Conservation (phyloP, 2,329 filamentous ascomycete species). For the Paraphoma sp. region DNA sequence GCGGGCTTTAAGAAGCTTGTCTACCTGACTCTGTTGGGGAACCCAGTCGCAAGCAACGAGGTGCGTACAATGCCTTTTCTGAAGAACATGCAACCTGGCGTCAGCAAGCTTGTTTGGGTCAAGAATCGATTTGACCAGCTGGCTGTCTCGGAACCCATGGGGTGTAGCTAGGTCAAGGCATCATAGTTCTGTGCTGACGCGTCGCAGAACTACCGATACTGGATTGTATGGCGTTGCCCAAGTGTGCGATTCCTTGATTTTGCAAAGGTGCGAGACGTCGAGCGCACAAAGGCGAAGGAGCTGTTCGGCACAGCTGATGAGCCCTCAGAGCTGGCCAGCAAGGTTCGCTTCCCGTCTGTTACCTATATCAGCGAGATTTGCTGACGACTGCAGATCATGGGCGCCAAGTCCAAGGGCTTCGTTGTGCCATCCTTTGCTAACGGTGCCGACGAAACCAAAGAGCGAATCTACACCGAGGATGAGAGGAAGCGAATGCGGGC, state of each 20-base stretch:
- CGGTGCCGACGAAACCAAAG: constrained; percentile 51
- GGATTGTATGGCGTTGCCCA: constrained; percentile 87
- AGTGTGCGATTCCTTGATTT: constrained; percentile 90
- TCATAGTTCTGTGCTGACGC: constrained; percentile 10
- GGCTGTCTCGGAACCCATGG: background rate
- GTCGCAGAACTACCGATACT: constrained; percentile 84
- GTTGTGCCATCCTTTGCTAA: constrained; percentile 59
- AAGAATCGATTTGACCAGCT: background rate
- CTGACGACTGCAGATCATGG: constrained; percentile 70
- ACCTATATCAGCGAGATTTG: background rate
- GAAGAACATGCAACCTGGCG: constrained; percentile 17
- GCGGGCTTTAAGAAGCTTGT: constrained; percentile 72
- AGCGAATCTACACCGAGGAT: constrained; percentile 80
- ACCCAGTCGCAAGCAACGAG: constrained; percentile 91
- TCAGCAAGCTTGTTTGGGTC: constrained; percentile 22
- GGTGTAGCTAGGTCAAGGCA: background rate
- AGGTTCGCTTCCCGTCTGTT: constrained; percentile 5
- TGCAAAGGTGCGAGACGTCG: constrained; percentile 85
- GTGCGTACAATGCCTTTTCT: constrained; percentile 54
- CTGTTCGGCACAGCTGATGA: constrained; percentile 82
- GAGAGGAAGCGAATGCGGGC: constrained; percentile 87
- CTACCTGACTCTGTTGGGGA: constrained; percentile 82
- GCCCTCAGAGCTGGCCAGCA: constrained; percentile 76
- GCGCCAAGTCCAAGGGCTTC: constrained; percentile 79
- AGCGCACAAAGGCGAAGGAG: constrained; percentile 76